These are phyloP conservation scores for Debaryomyces subglobosus DNA, from an alignment of 1,139 yeast genomes.

Conservation along the genomic window DNA sequence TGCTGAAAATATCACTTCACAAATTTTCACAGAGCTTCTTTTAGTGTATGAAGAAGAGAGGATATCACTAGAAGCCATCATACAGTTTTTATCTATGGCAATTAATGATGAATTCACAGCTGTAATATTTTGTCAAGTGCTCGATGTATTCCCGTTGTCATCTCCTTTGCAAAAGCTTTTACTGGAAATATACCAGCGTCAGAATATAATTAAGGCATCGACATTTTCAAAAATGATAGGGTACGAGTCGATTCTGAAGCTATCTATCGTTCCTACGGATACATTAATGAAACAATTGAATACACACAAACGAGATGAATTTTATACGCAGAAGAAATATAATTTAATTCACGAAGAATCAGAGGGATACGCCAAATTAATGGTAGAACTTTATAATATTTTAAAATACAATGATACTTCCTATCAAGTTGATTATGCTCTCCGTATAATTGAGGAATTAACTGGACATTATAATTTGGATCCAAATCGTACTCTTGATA, in stretches of 20 bases:
- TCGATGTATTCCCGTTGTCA: constrained; percentile 47
- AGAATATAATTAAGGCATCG: constrained; percentile 38
- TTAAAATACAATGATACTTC: constrained; percentile 43
- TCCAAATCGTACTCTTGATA: constrained; percentile 69
- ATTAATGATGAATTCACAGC: constrained; percentile 40
- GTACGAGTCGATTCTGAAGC: constrained; percentile 38
- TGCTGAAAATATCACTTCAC: constrained; percentile 18
- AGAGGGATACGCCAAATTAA: constrained; percentile 77
- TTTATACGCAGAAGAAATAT: constrained; percentile 72
- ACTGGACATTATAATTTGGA: constrained; percentile 83
- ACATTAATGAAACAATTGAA: constrained; percentile 43
- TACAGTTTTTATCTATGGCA: constrained; percentile 31
- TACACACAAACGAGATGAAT: constrained; percentile 51
- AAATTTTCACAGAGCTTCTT: constrained; percentile 41
- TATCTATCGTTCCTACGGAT: constrained; percentile 44
- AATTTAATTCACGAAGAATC: constrained; percentile 77
- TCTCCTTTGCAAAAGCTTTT: constrained; percentile 33
- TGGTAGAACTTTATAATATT: constrained; percentile 53
- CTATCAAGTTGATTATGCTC: constrained; percentile 48
- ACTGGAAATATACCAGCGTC: constrained; percentile 24
- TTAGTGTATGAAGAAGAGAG: constrained; percentile 31
- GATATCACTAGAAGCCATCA: constrained; percentile 26
- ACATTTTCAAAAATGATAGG: constrained; percentile 41
- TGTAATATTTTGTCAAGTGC: constrained; percentile 45
- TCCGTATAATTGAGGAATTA: constrained; percentile 55